phyloP scores from a whole-genome alignment of 164 flowering plant species.

The Pachysandra terminalis region DNA sequence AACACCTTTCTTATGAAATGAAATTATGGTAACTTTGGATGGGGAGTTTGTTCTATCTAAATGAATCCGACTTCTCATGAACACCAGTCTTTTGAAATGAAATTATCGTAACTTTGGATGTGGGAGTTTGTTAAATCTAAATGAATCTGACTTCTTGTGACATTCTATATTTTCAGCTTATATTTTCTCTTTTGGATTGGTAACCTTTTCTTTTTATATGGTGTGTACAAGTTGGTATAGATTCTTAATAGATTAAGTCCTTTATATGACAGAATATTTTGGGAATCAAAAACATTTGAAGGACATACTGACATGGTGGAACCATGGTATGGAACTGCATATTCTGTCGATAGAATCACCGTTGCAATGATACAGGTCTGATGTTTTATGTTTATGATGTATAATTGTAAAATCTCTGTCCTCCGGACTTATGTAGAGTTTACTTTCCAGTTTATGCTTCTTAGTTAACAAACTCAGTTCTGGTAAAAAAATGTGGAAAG shows the following conservation, averaged over 20 bases:
- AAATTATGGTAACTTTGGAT: too few species aligned
- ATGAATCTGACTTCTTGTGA: neutral
- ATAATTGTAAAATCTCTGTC: neutral
- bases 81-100: too few species aligned
- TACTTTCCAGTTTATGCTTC: neutral
- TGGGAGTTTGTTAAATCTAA: neutral
- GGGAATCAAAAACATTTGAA: conserved; percentile 92
- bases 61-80: neutral
- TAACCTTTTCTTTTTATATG: too few species aligned
- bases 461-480: neutral
- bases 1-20: too few species aligned
- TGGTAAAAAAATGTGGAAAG: neutral
- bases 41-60: neutral
- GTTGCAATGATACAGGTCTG: conserved; percentile 62
- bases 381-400: neutral
- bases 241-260: neutral
- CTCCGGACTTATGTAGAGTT: neutral
- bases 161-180: neutral
- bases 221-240: neutral
- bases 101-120: too few species aligned
- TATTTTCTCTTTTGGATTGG: too few species aligned
- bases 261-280: conserved; percentile 64
- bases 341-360: conserved; percentile 58
- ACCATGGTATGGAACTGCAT: conserved; percentile 95
- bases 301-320: conserved; percentile 73